Base-by-base conservation (phyloP, 495 filamentous ascomycete genomes). In the Beverwykella pulmonaria region DNA sequence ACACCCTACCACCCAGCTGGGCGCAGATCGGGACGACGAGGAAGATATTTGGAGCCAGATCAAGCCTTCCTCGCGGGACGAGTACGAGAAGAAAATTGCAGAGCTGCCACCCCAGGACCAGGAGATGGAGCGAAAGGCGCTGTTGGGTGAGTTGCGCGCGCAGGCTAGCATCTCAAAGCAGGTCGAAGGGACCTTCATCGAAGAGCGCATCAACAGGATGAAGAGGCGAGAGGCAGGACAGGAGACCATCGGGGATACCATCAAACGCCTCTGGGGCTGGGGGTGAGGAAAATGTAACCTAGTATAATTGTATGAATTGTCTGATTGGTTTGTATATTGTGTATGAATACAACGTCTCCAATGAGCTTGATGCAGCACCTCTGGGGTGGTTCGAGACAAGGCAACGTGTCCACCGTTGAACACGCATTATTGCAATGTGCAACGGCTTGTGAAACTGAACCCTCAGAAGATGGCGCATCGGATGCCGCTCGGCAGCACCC, bases 221-320 rank as follows among this genome's bases (percentile, higher is more conserved):
- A 62, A 73, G 59, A 63, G 77, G 53, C 71, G 66, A 60, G 75
- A 74, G 50, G 41, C 63, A 9, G 77, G 77, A 1, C 69, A 73
- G 57, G 77, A 74, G 27, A 74, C 73, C 14, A 53, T 76, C 0
- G 74, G 77, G 5, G 77, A 79, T 67, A 72, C 53, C 1, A 71
- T 79, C 19, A 79, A 77, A 63, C 67, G 64, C 25, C 65, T 59
- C 32, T 76, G 72, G 73, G 76, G 76, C 1, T 77, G 74, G 75
- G 53, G 53, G 19, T 67, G 50, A 65, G 32, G 29, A 41, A 41
- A 6, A 25, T n/a, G 17, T 10, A 44, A 14, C 30, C 30, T n/a
- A n/a, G n/a, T n/a, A n/a, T n/a, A n/a, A n/a, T n/a, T n/a, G n/a
- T n/a, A n/a, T n/a, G n/a, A n/a, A n/a, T 14, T 44, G 8, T 44